phyloP scores from a whole-genome alignment of 352 stramenopile genomes.

The Globisporangium canariense region DNA sequence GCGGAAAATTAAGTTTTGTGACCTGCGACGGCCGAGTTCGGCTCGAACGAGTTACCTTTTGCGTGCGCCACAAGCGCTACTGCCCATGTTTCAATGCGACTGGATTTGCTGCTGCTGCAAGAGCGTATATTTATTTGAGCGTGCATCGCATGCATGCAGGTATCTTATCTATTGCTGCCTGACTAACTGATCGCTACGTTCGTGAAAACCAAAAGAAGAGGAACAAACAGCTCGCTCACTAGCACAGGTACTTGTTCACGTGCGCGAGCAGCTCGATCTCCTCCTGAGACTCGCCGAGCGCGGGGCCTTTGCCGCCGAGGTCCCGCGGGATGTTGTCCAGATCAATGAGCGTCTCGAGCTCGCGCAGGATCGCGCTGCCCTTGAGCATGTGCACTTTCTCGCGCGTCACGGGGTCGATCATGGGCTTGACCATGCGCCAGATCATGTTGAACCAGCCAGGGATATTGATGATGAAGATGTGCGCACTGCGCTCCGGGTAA shows the following conservation, averaged over 20 bases:
- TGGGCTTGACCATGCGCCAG: slow-evolving; percentile 91
- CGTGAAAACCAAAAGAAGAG: slow-evolving; percentile 1
- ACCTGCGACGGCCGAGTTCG: too few species aligned
- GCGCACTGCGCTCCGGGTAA: slow-evolving; percentile 92
- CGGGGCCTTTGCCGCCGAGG: slow-evolving; percentile 54
- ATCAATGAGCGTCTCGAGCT: slow-evolving; percentile 73
- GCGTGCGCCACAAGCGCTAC: too few species aligned
- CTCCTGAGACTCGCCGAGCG: slow-evolving; percentile 68
- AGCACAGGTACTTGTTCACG: slow-evolving; percentile 62
- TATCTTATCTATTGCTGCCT: too few species aligned
- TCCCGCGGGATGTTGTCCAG: slow-evolving; percentile 66
- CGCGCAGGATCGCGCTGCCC: slow-evolving; percentile 67
- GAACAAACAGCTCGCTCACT: slow-evolving; percentile 6
- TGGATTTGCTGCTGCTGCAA: background rate
- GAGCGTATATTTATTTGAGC: background rate
- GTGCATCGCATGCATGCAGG: background rate
- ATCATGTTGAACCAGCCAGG: slow-evolving; percentile 94
- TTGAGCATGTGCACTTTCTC: slow-evolving; percentile 91
- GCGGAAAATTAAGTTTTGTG: too few species aligned
- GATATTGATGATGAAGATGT: slow-evolving; percentile 96
- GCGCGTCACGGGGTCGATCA: slow-evolving; percentile 92
- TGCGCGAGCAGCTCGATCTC: slow-evolving; percentile 60
- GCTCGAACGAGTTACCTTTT: too few species aligned
- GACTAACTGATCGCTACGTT: background rate
- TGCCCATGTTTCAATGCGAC: too few species aligned